Base-by-base conservation (phyloP, 495 filamentous ascomycete species). In the Wilcoxina mikolae region DNA sequence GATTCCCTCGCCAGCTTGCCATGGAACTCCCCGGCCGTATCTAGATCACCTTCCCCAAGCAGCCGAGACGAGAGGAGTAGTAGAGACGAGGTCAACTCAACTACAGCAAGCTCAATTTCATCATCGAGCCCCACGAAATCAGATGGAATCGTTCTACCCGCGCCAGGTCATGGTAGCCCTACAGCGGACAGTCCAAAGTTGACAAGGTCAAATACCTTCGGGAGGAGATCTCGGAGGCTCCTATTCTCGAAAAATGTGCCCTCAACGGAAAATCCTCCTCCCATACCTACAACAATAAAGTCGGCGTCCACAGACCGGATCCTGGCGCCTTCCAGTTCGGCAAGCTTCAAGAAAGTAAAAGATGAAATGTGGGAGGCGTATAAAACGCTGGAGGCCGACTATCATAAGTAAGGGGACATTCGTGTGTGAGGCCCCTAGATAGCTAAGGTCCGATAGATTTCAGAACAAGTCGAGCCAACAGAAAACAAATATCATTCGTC, bases 311-410 rank as follows among this genome's bases (percentile, higher is more conserved):
- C 25, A 29, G 27, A 49, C 23, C 12, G 39, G 20, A 4, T 20
- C 17, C 39, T 20, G 17, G 17, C 39, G 39, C 10, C 39, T 18
- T 9, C 39, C 39, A 43, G 39, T 18, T 43, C 39, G 10, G 39
- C 4, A 43, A 49, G 28, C n/a, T 44, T 54, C 26, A 66, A 38
- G 58, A 66, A 60, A 23, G 54, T 58, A 7, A 62, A 82, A 61
- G 91, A 98, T 67, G 86, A 90, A 55, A 73, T 96, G n/a, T 95
- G 87, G 88, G 79, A 74, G 12, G 74, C 81, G 26, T 98, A 95
- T 59, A 80, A 83, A 26, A 75, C 73, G 12, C 71, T 98, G 9
- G 91, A 98, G 58, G 75, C 75, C 24, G 93, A 95, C 58, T 91
- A 78, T 64, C 76, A 82, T 58, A 88, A 82, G 72, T 91, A 65